A percentile compares a stretch with the other conserved stretches of the same genome.
These are phyloP conservation scores for Pisolithus tinctorius DNA, from an alignment of 768 basidiomycete species.

Conservation along the genomic window DNA sequence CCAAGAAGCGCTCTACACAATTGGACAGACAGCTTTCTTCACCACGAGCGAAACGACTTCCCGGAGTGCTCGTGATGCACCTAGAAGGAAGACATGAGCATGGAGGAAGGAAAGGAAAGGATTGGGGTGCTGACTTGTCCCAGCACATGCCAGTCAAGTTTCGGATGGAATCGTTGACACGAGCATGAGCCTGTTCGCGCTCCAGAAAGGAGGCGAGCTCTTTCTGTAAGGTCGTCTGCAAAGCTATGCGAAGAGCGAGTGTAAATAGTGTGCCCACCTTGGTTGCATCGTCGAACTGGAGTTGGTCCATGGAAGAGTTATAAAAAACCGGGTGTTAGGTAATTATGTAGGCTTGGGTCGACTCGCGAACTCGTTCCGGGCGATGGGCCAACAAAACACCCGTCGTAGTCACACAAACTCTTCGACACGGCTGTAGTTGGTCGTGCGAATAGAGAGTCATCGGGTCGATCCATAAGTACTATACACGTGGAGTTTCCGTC, in stretches of 20 bases:
- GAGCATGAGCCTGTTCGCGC: conserved; percentile 74
- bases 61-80: conserved; percentile 75
- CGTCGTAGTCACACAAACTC: neutral
- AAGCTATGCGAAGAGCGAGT: conserved; percentile 2
- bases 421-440: neutral
- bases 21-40: conserved; percentile 82
- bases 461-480: conserved; percentile 1
- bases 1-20: conserved; percentile 90
- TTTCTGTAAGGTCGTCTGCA: conserved; percentile 43
- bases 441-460: conserved; percentile 22
- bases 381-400: no score
- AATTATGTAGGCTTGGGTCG: neutral
- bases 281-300: conserved; percentile 72
- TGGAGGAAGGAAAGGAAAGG: neutral
- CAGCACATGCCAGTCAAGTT: conserved; percentile 80
- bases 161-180: conserved; percentile 63
- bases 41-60: conserved; percentile 66
- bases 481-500: conserved; percentile 31
- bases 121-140: conserved; percentile 68
- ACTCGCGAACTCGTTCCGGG: no score
- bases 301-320: conserved; percentile 32
- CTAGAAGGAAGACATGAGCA: conserved; percentile 33
- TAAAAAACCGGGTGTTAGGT: neutral
- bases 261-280: conserved; percentile 33
- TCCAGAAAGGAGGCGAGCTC: conserved; percentile 78